Base-by-base conservation (phyloP, 108 stramenopile species). In the Nitzschia sp. region DNA sequence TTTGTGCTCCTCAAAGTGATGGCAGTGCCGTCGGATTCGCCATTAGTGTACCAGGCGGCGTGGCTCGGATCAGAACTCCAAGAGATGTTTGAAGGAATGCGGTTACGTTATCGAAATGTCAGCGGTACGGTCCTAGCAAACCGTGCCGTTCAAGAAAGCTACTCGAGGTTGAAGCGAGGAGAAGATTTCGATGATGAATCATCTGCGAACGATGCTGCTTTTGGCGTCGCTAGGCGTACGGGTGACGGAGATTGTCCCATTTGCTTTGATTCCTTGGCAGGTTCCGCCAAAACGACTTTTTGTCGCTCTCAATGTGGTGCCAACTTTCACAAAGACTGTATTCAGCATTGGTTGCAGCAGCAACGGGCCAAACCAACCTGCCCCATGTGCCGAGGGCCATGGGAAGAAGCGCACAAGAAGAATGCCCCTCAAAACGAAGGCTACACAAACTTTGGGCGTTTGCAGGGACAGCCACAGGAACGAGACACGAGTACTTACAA, bases 1-100 rank as follows among this genome's bases (percentile, higher is more conserved):
- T 83, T 81, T 52, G 80, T 81, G 16, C 25, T 78, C 53, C 57
- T 75, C 38, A 77, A 81, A 53, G 76, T 81, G 3, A 55, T 81
- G 2, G 73, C 45, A 21, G 15, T 83, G 3, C 56, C 53, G 21
- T 29, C 74, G 0, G 6, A 58, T 16, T 68, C 58, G 17, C 71
- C 65, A 3, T 30, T 79, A 26, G 45, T 79, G 22, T 83, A 79
- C 66, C 81, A 83, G 54, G 22, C 59, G n/a, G 81, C 81, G 1
- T 76, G 45, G 13, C 29, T 79, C n/a, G 41, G 32, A 1, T 36
- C 33, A 9, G 81, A 83, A 50, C 52, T 83, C 22, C 64, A 79
- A 45, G 60, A 79, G 53, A 78, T 82, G 34, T 62, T 66, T 36
- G 31, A 21, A 2, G 22, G n/a, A 21, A 41, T 82, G 58, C 45